A percentile compares a stretch with the other conserved stretches of the same genome.
Evolutionary conservation across 1,139 yeast species (phyloP).

Genomic region (Kluyveromyces sp.): DNA sequence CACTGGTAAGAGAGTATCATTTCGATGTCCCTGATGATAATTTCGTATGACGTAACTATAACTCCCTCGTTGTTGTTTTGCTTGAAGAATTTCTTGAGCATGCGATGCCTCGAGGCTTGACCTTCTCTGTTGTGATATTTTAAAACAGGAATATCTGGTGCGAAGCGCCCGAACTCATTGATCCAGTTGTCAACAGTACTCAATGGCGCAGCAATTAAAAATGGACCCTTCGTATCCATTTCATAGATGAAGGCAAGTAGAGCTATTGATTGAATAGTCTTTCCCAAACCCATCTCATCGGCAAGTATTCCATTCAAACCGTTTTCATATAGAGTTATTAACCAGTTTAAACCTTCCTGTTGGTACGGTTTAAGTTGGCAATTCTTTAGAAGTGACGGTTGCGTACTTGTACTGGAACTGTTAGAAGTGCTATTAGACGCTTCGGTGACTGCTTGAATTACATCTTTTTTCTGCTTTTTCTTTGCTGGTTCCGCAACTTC

Average conservation of each 20-base stretch:
- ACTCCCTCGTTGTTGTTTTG: slow-evolving; percentile 35
- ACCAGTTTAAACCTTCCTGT: slow-evolving; percentile 85
- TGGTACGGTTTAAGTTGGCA: slow-evolving; percentile 76
- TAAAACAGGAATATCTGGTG: slow-evolving; percentile 60
- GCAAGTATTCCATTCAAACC: slow-evolving; percentile 93
- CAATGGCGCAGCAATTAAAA: slow-evolving; percentile 77
- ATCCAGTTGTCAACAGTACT: slow-evolving; percentile 85
- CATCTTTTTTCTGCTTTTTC: slow-evolving; percentile 15
- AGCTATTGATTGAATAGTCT: slow-evolving; percentile 81
- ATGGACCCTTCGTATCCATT: slow-evolving; percentile 76
- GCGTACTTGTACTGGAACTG: slow-evolving; percentile 26
- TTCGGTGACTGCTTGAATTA: neutral
- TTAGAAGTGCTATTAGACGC: too few species aligned
- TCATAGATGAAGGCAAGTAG: slow-evolving; percentile 70
- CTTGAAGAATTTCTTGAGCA: slow-evolving; percentile 34
- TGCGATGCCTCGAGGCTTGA: slow-evolving; percentile 37
- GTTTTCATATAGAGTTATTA: slow-evolving; percentile 78
- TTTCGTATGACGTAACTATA: slow-evolving; percentile 76
- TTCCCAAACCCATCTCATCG: slow-evolving; percentile 96
- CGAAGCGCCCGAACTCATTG: slow-evolving; percentile 59
- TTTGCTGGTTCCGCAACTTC: slow-evolving; percentile 18
- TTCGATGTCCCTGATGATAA: slow-evolving; percentile 62
- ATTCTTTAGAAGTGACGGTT: slow-evolving; percentile 62
- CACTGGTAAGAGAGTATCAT: slow-evolving; percentile 40
- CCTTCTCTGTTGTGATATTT: slow-evolving; percentile 60